phyloP scores from a whole-genome alignment of 139 green algal species.

The Coelastrella sp. region DNA sequence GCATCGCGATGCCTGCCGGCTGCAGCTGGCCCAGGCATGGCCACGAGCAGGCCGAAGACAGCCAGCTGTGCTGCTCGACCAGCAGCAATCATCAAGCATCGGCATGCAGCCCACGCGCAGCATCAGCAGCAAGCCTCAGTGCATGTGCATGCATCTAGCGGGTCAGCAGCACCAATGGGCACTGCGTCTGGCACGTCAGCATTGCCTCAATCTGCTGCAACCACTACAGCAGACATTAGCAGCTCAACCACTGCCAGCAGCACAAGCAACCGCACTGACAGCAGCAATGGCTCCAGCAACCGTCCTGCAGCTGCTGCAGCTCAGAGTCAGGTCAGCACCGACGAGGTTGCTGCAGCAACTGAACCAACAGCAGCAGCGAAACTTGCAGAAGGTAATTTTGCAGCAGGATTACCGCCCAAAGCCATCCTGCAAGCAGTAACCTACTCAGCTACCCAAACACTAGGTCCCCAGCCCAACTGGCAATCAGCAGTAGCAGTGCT shows the following conservation, averaged over 20 bases:
- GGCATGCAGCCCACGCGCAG: not conserved
- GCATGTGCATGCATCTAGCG: not conserved
- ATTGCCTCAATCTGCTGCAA: too few relatives aligned
- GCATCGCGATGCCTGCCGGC: not conserved
- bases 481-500: slow-evolving; percentile 40
- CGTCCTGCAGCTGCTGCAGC: too few relatives aligned
- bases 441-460: not conserved
- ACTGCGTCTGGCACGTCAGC: not conserved
- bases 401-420: slow-evolving; percentile 26
- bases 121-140: not conserved
- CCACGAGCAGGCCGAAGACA: not conserved
- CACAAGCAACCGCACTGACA: not conserved
- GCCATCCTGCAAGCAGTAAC: slow-evolving; percentile 34
- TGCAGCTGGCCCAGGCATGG: not conserved
- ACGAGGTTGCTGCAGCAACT: too few relatives aligned
- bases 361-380: too few relatives aligned
- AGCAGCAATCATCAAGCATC: not conserved
- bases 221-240: not conserved
- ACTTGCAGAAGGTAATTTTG: not conserved
- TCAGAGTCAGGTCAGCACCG: not conserved
- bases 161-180: not conserved
- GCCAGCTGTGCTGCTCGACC: not conserved
- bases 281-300: not conserved
- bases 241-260: not conserved
- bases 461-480: slow-evolving; percentile 38